Evolutionary conservation across 805 yeast genomes (phyloP).

Genomic region (Schizosaccharomyces japonicus): DNA sequence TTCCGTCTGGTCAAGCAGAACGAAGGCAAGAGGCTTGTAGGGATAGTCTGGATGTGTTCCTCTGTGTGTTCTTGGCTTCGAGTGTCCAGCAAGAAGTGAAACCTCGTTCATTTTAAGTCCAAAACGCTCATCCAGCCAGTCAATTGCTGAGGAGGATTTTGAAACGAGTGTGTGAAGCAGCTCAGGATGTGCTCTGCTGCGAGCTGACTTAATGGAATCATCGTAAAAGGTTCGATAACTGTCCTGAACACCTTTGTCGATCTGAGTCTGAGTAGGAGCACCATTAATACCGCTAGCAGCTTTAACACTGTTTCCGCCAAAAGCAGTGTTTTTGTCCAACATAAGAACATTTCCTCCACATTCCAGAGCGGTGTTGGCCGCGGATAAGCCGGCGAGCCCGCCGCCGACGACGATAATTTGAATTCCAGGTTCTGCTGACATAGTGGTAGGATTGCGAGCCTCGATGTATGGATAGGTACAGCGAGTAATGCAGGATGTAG

Average conservation of each 20-base stretch:
- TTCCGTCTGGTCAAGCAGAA: constrained; percentile 28
- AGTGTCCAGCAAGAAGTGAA: constrained; percentile 64
- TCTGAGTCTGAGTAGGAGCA: constrained; percentile 42
- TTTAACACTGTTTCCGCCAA: constrained; percentile 43
- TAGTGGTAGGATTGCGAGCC: too few species aligned
- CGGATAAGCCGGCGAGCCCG: constrained; percentile 39
- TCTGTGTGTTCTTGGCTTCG: constrained; percentile 58
- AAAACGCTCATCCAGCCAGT: constrained; percentile 46
- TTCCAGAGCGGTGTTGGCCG: constrained; percentile 32
- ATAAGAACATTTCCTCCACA: constrained; percentile 31
- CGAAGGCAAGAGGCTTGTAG: constrained; percentile 40
- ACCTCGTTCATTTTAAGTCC: constrained; percentile 40
- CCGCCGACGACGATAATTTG: constrained; percentile 35
- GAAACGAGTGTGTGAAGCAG: constrained; percentile 36
- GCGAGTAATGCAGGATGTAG: too few species aligned
- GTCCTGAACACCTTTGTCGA: constrained; percentile 27
- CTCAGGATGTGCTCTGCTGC: constrained; percentile 31
- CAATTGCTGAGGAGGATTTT: constrained; percentile 42
- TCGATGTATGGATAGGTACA: too few species aligned
- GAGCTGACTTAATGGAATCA: constrained; percentile 48
- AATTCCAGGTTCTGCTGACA: constrained; percentile 3
- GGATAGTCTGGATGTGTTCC: constrained; percentile 44
- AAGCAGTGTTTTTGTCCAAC: constrained; percentile 31
- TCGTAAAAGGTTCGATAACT: constrained; percentile 32
- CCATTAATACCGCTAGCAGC: constrained; percentile 55